These are phyloP conservation scores for Colletotrichum melonis DNA, from an alignment of 2,329 filamentous ascomycete genomes.

Conservation along the genomic window DNA sequence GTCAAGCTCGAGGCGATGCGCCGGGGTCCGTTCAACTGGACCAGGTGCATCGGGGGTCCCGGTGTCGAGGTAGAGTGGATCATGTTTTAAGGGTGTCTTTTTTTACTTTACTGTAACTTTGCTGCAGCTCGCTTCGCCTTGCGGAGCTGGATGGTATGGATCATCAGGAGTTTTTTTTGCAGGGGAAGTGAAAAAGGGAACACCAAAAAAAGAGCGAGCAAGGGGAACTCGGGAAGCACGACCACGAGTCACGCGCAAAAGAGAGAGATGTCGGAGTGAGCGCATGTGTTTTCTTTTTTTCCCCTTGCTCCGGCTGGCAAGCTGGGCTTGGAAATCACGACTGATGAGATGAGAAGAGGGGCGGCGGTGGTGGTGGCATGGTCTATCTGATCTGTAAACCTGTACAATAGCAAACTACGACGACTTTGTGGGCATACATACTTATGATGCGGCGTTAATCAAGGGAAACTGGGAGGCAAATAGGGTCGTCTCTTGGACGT, in stretches of 20 bases:
- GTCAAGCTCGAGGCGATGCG: conserved; percentile 50
- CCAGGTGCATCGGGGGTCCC: conserved; percentile 65
- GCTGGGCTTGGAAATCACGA: conserved; percentile 28
- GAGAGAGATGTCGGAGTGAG: conserved; percentile 6
- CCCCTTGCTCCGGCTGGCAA: conserved; percentile 14
- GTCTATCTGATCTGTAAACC: conserved; percentile 24
- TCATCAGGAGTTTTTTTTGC: neutral
- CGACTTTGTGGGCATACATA: conserved; percentile 17
- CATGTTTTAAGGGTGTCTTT: conserved; percentile 63
- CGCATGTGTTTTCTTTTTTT: conserved; percentile 7
- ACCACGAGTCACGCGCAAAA: conserved; percentile 30
- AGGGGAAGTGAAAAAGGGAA: neutral
- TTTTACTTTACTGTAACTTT: neutral
- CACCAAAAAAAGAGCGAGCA: neutral
- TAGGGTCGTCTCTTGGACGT: neutral
- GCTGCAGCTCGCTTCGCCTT: neutral
- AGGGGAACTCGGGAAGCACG: neutral
- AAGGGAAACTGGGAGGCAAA: neutral
- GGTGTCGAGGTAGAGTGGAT: conserved; percentile 73
- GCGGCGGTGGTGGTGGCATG: neutral
- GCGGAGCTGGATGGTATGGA: neutral
- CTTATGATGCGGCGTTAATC: conserved; percentile 23
- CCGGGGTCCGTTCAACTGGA: conserved; percentile 68
- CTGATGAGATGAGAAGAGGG: conserved; percentile 14
- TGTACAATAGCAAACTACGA: conserved; percentile 31